Percentiles rank a stretch among this genome's conserved stretches.
These are phyloP conservation scores for Biancaea sappan DNA, from an alignment of 306 rosid genomes.

Conservation along the genomic window DNA sequence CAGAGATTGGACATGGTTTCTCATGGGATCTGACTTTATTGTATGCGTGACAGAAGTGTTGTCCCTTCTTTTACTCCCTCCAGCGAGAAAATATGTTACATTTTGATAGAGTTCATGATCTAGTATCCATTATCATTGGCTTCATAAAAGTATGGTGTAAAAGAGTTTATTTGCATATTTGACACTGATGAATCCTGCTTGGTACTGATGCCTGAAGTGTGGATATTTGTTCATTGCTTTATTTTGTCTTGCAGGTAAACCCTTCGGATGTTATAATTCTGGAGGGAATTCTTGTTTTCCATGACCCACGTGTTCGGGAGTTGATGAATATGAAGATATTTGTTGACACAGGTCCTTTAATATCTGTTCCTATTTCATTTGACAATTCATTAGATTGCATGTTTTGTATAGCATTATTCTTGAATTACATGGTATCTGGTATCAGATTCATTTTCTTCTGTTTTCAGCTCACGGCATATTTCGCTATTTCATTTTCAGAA, in stretches of 20 bases:
- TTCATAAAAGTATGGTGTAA: not conserved
- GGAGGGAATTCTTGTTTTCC: conserved; percentile 98
- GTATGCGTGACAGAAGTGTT: not conserved
- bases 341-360: conserved; percentile 97
- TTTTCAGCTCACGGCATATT: not conserved
- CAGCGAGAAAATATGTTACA: conserved; percentile 5
- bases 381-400: conserved; percentile 3
- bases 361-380: conserved; percentile 30
- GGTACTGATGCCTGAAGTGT: not conserved
- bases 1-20: not conserved
- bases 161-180: not conserved
- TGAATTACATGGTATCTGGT: conserved; percentile 9
- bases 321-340: conserved; percentile 99
- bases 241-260: conserved; percentile 66
- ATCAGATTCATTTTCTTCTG: conserved; percentile 26
- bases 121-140: not conserved
- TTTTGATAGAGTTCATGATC: conserved; percentile 1
- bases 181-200: not conserved
- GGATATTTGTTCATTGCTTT: not conserved
- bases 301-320: conserved; percentile 88
- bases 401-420: conserved; percentile 3
- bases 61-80: conserved; percentile 11
- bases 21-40: not conserved
- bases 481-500: not conserved
- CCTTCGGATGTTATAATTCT: conserved; percentile 94